Conservation (phyloP, 371 early-diverging fungal genomes). For the Apophysomyces elegans region DNA sequence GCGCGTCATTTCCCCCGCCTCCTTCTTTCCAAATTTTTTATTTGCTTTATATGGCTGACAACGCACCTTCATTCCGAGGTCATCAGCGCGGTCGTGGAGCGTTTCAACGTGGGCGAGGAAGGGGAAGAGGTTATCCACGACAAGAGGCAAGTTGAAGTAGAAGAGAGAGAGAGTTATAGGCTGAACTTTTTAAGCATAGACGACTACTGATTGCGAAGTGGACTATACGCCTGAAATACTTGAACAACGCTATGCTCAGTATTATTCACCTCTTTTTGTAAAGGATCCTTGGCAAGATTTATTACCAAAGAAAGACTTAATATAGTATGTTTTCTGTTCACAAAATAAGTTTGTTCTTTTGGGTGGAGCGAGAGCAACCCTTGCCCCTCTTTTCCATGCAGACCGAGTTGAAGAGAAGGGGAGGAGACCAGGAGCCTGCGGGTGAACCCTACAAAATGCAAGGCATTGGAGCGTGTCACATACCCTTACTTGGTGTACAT, state of each 20-base stretch:
- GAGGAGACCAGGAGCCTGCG: not conserved
- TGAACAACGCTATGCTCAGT: constrained; percentile 28
- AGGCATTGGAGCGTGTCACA: constrained; percentile 10
- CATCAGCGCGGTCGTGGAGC: not conserved
- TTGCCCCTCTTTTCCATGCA: constrained; percentile 7
- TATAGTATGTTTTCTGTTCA: not conserved
- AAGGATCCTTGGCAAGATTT: constrained; percentile 36
- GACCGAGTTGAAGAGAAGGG: not conserved
- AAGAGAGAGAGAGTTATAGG: not conserved
- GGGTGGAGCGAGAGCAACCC: not conserved
- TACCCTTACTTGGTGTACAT: constrained; percentile 14
- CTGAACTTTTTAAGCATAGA: not conserved
- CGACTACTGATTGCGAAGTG: constrained; percentile 2
- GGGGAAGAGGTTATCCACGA: not conserved
- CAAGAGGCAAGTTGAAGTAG: not conserved
- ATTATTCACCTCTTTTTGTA: constrained; percentile 28
- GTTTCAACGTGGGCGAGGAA: not conserved
- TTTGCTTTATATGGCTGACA: not conserved
- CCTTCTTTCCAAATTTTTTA: too few relatives aligned
- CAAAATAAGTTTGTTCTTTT: not conserved
- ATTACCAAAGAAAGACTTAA: not conserved
- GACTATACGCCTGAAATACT: constrained; percentile 36
- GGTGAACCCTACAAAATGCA: constrained; percentile 8
- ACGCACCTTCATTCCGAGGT: not conserved
- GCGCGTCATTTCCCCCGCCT: too few relatives aligned